Evolutionary conservation across 2,329 filamentous ascomycete species (phyloP).

Genomic region (Ophiostoma sp.): DNA sequence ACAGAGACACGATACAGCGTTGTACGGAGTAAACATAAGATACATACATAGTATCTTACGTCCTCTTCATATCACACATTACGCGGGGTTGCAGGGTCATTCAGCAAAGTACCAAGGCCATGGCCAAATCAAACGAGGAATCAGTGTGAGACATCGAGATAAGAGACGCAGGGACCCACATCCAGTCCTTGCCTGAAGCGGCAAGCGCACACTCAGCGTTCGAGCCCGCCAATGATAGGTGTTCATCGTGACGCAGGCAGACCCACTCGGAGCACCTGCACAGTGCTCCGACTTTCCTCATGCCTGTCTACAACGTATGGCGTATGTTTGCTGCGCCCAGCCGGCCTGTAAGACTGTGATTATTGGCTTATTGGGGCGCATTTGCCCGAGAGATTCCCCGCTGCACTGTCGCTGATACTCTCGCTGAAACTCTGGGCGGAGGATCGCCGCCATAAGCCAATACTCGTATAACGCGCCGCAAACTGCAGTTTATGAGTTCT

Average conservation of each 20-base stretch:
- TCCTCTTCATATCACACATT: too few relatives aligned
- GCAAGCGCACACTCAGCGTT: neutral
- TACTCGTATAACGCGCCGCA: neutral
- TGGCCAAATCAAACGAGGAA: neutral
- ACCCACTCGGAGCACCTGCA: neutral
- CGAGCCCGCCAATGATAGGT: neutral
- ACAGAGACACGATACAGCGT: neutral
- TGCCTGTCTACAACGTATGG: neutral
- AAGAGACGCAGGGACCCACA: neutral
- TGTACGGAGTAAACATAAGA: too few relatives aligned
- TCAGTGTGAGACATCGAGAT: neutral
- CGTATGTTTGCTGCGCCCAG: neutral
- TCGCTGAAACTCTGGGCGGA: conserved; percentile 25
- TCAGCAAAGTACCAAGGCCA: neutral
- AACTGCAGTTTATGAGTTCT: neutral
- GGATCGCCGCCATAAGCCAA: neutral
- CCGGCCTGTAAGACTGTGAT: conserved; percentile 3
- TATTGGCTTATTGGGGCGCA: neutral
- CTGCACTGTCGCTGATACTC: conserved; percentile 21
- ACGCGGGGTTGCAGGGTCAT: too few relatives aligned
- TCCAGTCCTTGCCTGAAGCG: neutral
- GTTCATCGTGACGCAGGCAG: neutral
- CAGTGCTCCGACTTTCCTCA: neutral
- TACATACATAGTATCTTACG: too few relatives aligned
- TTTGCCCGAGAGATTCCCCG: conserved; percentile 19